A percentile compares a stretch with the other conserved stretches of the same genome.
phyloP scores from a whole-genome alignment of 2,329 filamentous ascomycete genomes.

The Cladophialophora exuberans region DNA sequence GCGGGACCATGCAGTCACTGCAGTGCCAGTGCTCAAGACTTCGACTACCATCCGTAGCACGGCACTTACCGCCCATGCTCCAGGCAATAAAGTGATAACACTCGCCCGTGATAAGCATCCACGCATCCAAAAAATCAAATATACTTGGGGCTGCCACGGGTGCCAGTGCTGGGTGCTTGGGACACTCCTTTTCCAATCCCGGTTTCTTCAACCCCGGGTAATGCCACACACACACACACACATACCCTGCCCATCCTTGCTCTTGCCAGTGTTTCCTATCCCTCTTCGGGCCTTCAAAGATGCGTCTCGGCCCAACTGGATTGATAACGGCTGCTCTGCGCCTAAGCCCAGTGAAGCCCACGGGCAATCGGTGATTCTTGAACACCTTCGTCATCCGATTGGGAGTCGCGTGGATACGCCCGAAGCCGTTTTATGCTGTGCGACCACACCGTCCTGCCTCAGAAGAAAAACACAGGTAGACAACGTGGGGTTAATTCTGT shows the following conservation, averaged over 20 bases:
- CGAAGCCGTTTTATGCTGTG: not conserved
- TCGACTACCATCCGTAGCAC: not conserved
- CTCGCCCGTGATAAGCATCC: no score
- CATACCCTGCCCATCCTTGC: conserved; percentile 2
- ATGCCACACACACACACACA: not conserved
- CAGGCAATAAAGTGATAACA: no score
- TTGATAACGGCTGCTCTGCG: conserved; percentile 3
- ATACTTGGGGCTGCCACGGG: no score
- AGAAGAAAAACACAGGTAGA: no score
- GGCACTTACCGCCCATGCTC: not conserved
- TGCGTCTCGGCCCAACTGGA: conserved; percentile 1
- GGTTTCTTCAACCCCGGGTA: not conserved
- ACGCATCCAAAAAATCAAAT: no score
- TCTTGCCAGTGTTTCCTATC: not conserved
- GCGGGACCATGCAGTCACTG: conserved; percentile 11
- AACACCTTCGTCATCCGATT: not conserved
- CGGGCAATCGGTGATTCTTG: no score
- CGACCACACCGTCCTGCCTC: not conserved
- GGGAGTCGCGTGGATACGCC: not conserved
- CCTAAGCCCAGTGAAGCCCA: no score
- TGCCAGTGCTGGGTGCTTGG: no score
- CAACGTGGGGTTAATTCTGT: no score
- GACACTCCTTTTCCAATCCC: no score
- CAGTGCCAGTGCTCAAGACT: not conserved
- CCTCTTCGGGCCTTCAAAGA: not conserved